Evolutionary conservation across 345 rosid species (phyloP).

Genomic region (Hypericum perforatum): DNA sequence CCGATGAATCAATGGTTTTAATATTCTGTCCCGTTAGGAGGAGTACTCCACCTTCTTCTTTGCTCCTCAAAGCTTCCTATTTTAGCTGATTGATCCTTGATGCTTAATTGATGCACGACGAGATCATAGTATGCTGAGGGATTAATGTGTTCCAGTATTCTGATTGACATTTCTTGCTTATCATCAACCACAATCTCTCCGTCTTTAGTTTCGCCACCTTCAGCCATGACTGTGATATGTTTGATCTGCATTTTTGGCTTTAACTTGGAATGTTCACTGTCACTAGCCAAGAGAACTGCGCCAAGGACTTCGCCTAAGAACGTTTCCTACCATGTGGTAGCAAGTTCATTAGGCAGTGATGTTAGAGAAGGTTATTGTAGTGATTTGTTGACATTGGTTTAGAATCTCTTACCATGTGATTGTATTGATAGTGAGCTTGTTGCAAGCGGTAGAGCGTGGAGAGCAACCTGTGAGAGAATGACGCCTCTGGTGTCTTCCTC

Average conservation of each 20-base stretch:
- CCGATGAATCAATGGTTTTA: no score
- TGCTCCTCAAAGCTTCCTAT: conserved; percentile 72
- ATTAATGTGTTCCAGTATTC: conserved; percentile 38
- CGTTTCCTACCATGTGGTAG: conserved; percentile 38
- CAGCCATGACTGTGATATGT: conserved; percentile 38
- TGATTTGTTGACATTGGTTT: no score
- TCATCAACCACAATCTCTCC: conserved; percentile 39
- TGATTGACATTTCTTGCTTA: conserved; percentile 32
- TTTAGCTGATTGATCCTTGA: conserved; percentile 50
- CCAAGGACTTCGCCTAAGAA: conserved; percentile 84
- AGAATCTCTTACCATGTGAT: conserved; percentile 40
- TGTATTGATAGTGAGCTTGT: conserved; percentile 39
- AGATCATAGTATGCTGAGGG: conserved; percentile 25
- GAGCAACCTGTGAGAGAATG: conserved; percentile 38
- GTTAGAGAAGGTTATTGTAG: no score
- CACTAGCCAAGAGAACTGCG: conserved; percentile 40
- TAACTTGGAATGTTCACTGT: conserved; percentile 23
- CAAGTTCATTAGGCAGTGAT: background rate
- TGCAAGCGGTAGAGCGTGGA: conserved; percentile 43
- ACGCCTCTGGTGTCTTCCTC: conserved; percentile 45
- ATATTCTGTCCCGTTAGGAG: conserved; percentile 22
- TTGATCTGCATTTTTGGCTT: conserved; percentile 28
- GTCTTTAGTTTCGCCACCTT: conserved; percentile 46
- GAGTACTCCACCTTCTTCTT: conserved; percentile 44
- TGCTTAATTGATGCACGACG: conserved; percentile 39